A percentile compares a stretch with the other conserved stretches of the same genome.
These are phyloP conservation scores for Torrubiellomyces zombiae DNA, from an alignment of 2,329 filamentous ascomycete genomes.

Conservation along the genomic window DNA sequence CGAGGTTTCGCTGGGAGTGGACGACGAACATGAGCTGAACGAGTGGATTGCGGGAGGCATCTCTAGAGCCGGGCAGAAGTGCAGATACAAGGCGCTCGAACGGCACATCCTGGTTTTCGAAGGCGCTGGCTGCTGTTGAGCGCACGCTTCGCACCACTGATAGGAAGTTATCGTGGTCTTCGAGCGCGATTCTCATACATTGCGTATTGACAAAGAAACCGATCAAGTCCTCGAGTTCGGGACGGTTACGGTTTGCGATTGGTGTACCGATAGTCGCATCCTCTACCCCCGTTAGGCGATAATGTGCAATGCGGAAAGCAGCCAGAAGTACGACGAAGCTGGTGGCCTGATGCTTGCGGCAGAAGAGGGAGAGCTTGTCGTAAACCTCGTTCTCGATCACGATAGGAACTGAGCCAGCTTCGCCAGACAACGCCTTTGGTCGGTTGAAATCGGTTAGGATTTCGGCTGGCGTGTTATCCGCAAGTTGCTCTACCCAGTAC, in stretches of 20 bases:
- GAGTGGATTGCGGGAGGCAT: too few relatives aligned
- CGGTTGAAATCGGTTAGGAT: conserved; percentile 5
- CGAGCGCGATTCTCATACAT: too few relatives aligned
- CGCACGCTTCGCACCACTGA: too few relatives aligned
- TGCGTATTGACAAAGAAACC: conserved; percentile 12
- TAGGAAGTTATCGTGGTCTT: too few relatives aligned
- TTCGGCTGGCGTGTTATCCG: conserved; percentile 5
- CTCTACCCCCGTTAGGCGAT: conserved; percentile 8
- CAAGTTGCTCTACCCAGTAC: conserved; percentile 9
- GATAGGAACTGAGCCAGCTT: conserved; percentile 2
- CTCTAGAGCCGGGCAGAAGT: too few relatives aligned
- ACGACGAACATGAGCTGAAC: too few relatives aligned
- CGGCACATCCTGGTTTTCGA: too few relatives aligned
- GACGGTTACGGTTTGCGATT: conserved; percentile 7
- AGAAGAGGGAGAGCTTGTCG: conserved; percentile 3
- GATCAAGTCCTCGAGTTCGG: conserved; percentile 8
- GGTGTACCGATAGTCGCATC: conserved; percentile 9
- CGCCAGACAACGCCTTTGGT: conserved; percentile 5
- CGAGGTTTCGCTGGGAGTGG: too few relatives aligned
- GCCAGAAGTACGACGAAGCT: conserved; percentile 7
- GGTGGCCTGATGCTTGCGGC: conserved; percentile 2
- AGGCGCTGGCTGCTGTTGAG: too few relatives aligned
- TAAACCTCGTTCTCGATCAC: conserved; percentile 4
- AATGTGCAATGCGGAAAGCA: conserved; percentile 10
- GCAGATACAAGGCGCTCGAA: too few relatives aligned